Percentiles rank a stretch among this genome's conserved stretches.
Conservation (phyloP, 352 stramenopile species). For the Phytophthora ramorum region DNA sequence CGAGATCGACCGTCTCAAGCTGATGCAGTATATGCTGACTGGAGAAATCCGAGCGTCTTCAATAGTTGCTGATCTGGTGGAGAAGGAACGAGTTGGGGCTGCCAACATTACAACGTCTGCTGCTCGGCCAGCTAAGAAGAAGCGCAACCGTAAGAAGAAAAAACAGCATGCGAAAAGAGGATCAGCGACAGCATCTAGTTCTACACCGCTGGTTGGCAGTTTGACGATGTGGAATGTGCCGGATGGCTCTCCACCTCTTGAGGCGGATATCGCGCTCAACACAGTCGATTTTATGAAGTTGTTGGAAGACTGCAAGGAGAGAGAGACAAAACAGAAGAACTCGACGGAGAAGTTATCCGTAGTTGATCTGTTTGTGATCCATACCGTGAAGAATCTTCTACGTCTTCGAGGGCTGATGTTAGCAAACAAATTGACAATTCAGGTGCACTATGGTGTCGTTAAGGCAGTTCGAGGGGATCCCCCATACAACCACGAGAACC, state of each 20-base stretch:
- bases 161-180: background rate
- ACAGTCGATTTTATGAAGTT: constrained; percentile 23
- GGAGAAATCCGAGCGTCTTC: constrained; percentile 25
- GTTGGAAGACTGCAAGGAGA: constrained; percentile 11
- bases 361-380: constrained; percentile 35
- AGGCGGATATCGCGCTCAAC: constrained; percentile 24
- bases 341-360: constrained; percentile 14
- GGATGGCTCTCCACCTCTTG: background rate
- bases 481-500: constrained; percentile 5
- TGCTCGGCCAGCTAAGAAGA: constrained; percentile 6
- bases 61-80: background rate
- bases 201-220: constrained; percentile 17
- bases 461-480: constrained; percentile 26
- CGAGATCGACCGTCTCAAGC: constrained; percentile 23
- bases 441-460: constrained; percentile 30
- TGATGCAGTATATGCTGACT: constrained; percentile 35
- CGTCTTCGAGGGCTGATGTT: constrained; percentile 28
- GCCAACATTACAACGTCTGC: background rate
- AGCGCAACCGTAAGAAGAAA: constrained; percentile 7
- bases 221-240: constrained; percentile 25
- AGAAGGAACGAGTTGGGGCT: constrained; percentile 5
- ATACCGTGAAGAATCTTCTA: constrained; percentile 23
- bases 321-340: constrained; percentile 7
- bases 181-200: background rate
- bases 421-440: constrained; percentile 20